Evolutionary conservation across 768 basidiomycete genomes (phyloP).

Genomic region (Lactarius sanguifluus): DNA sequence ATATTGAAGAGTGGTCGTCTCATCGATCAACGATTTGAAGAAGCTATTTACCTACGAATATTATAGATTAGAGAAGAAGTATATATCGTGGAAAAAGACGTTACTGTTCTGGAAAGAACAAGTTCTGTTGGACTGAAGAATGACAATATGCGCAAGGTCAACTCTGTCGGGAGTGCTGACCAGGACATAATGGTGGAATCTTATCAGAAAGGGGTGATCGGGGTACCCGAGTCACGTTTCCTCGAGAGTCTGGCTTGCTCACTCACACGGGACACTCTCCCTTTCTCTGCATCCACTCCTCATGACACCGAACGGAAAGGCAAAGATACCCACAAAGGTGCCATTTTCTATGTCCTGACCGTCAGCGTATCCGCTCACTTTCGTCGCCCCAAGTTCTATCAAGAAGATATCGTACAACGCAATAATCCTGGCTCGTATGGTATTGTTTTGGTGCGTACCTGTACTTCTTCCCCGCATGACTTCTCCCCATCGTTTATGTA

Average conservation of each 20-base stretch:
- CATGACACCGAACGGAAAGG: conserved; percentile 35
- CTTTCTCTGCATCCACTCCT: background rate
- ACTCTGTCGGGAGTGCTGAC: conserved; percentile 14
- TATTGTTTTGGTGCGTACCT: conserved; percentile 59
- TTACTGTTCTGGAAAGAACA: conserved; percentile 16
- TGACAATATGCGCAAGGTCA: conserved; percentile 19
- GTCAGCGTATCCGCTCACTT: background rate
- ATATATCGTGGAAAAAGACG: background rate
- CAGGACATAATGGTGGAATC: conserved; percentile 6
- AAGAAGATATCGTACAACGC: conserved; percentile 42
- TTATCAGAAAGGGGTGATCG: conserved; percentile 22
- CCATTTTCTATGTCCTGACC: background rate
- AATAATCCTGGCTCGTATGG: conserved; percentile 44
- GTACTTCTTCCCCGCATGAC: conserved; percentile 8
- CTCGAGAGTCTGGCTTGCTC: background rate
- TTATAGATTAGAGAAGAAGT: background rate
- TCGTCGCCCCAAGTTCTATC: conserved; percentile 38
- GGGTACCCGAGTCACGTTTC: conserved; percentile 23
- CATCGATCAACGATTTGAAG: conserved; percentile 23
- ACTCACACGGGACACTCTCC: conserved; percentile 8
- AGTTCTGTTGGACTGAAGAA: conserved; percentile 6
- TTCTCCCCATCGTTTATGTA: conserved; percentile 10
- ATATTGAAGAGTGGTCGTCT: conserved; percentile 19
- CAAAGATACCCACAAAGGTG: conserved; percentile 39
- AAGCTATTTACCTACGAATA: conserved; percentile 13